Conservation (phyloP, 2,329 filamentous ascomycete species). For the Diaporthe sp. region DNA sequence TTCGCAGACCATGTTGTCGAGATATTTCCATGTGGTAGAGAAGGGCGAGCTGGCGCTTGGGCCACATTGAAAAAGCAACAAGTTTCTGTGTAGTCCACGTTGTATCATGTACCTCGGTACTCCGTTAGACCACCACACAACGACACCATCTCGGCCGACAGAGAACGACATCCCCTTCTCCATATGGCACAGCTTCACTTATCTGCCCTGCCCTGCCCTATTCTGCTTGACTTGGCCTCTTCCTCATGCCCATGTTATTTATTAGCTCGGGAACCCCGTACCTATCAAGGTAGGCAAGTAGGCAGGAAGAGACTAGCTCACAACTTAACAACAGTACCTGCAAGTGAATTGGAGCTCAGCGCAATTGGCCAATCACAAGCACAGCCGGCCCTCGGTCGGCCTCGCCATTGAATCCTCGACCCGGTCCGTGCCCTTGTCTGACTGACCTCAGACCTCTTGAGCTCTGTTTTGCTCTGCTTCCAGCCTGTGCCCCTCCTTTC, state of each 20-base stretch:
- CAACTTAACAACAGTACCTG: not conserved
- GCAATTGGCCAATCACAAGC: conserved; percentile 29
- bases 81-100: not conserved
- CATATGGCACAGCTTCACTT: not conserved
- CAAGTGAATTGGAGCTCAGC: not conserved
- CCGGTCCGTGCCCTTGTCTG: conserved; percentile 21
- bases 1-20: not conserved
- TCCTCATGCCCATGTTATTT: not conserved
- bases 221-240: not conserved
- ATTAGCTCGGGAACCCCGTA: not conserved
- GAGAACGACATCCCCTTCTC: not conserved
- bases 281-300: not conserved
- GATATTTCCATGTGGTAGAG: not conserved
- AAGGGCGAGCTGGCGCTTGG: conserved; percentile 1
- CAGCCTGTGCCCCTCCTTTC: not conserved
- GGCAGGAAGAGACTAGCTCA: not conserved
- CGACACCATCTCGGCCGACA: not conserved
- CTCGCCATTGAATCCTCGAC: not conserved
- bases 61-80: conserved; percentile 6
- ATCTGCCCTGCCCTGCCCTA: not conserved
- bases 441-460: not conserved
- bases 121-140: not conserved
- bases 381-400: conserved; percentile 9
- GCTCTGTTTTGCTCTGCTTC: not conserved
- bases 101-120: not conserved